These are phyloP conservation scores for Cyclostephanos invisitatus DNA, from an alignment of 108 stramenopile species.

Conservation along the genomic window DNA sequence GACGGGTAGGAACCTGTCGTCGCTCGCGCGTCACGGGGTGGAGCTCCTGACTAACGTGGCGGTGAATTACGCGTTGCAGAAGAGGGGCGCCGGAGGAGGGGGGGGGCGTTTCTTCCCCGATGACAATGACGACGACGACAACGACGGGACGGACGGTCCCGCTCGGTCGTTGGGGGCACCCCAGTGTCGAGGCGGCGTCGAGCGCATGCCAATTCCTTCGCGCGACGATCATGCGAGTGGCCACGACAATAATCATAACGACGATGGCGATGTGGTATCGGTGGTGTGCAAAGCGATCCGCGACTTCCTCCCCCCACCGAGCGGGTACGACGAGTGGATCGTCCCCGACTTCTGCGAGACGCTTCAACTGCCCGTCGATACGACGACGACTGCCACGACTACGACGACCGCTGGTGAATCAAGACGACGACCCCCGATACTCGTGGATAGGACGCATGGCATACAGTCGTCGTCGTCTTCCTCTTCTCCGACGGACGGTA, in stretches of 20 bases:
- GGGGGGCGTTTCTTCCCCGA: constrained; percentile 51
- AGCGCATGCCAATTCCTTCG: not conserved
- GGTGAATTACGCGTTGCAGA: not conserved
- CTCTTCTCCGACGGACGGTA: constrained; percentile 3
- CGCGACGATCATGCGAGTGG: not conserved
- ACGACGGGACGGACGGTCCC: not conserved
- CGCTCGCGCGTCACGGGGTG: constrained; percentile 4
- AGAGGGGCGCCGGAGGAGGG: not conserved
- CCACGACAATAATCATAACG: not conserved
- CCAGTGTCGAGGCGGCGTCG: not conserved
- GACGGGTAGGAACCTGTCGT: not conserved
- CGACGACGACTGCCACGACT: not conserved
- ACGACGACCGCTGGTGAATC: not conserved
- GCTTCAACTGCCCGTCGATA: constrained; percentile 46
- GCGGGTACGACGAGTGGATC: constrained; percentile 71
- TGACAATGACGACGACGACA: constrained; percentile 8
- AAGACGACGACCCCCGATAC: constrained; percentile 19
- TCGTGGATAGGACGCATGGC: constrained; percentile 32
- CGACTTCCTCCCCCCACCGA: constrained; percentile 50
- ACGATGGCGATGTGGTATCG: not conserved
- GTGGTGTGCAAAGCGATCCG: not conserved
- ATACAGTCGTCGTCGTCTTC: constrained; percentile 16
- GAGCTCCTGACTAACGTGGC: not conserved
- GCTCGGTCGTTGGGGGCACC: not conserved
- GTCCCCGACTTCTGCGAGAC: constrained; percentile 61